Evolutionary conservation across 164 flowering plant species (phyloP).

Genomic region (Vitis riparia): DNA sequence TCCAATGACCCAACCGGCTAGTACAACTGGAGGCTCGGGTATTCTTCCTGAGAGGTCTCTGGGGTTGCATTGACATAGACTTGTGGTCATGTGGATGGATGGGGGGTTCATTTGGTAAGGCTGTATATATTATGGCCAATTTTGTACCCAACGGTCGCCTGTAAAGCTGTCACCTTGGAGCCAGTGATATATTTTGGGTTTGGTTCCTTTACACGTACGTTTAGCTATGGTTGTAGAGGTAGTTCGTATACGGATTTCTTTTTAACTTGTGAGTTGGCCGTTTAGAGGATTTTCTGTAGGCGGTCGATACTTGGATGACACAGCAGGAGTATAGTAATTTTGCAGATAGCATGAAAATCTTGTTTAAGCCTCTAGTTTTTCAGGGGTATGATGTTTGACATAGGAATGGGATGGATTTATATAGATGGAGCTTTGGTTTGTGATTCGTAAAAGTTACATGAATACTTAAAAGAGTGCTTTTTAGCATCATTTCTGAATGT

Average conservation of each 20-base stretch:
- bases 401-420: too few relatives aligned
- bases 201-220: background rate
- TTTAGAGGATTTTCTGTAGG: too few relatives aligned
- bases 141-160: background rate
- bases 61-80: background rate
- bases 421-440: too few relatives aligned
- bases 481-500: too few relatives aligned
- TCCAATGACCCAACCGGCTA: slow-evolving; percentile 3
- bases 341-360: too few relatives aligned
- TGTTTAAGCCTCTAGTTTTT: too few relatives aligned
- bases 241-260: background rate
- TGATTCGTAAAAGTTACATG: too few relatives aligned
- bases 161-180: background rate
- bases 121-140: slow-evolving; percentile 1
- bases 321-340: too few relatives aligned
- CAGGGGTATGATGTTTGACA: too few relatives aligned
- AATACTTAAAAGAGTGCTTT: too few relatives aligned
- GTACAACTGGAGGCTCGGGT: background rate
- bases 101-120: background rate
- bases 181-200: background rate
- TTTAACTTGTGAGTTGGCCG: too few relatives aligned
- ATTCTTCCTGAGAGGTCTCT: background rate
- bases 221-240: background rate
- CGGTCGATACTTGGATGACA: too few relatives aligned
- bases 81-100: background rate